Conservation (phyloP, 192 early-diverging fungal genomes). For the Glomus cerebriforme region DNA sequence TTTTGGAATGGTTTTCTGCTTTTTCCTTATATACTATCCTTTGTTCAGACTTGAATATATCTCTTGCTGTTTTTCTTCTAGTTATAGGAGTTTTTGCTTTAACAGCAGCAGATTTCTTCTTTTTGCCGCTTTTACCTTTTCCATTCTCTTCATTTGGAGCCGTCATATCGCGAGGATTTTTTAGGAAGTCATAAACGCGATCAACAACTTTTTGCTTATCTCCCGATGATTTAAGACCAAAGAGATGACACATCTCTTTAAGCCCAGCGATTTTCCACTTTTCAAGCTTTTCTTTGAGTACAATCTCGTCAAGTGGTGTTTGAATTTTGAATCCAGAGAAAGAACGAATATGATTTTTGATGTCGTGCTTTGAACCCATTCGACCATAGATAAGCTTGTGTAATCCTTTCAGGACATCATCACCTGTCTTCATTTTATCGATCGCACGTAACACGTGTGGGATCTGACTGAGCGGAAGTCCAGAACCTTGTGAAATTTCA, state of each 20-base stretch:
- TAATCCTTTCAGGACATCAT: slow-evolving; percentile 6
- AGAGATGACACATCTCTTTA: not conserved
- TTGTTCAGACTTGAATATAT: not conserved
- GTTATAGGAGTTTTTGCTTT: not conserved
- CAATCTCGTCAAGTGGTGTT: not conserved
- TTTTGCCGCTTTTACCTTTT: not conserved
- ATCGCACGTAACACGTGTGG: not conserved
- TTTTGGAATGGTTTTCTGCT: slow-evolving; percentile 1
- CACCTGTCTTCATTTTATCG: not conserved
- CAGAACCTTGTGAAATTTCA: not conserved
- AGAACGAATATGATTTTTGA: not conserved
- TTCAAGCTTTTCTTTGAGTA: slow-evolving; percentile 11
- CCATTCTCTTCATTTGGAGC: not conserved
- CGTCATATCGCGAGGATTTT: not conserved
- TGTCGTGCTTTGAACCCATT: not conserved
- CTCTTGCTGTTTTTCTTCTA: not conserved
- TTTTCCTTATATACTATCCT: not conserved
- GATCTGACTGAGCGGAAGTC: not conserved
- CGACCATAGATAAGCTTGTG: not conserved
- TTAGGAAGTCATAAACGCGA: not conserved
- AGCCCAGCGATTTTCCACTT: not conserved
- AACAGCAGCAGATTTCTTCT: not conserved
- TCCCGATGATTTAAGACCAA: not conserved
- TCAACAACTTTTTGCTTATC: not conserved
- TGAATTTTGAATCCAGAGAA: not conserved